These are phyloP conservation scores for Phytophthora melonis DNA, from an alignment of 352 stramenopile genomes.

Conservation along the genomic window DNA sequence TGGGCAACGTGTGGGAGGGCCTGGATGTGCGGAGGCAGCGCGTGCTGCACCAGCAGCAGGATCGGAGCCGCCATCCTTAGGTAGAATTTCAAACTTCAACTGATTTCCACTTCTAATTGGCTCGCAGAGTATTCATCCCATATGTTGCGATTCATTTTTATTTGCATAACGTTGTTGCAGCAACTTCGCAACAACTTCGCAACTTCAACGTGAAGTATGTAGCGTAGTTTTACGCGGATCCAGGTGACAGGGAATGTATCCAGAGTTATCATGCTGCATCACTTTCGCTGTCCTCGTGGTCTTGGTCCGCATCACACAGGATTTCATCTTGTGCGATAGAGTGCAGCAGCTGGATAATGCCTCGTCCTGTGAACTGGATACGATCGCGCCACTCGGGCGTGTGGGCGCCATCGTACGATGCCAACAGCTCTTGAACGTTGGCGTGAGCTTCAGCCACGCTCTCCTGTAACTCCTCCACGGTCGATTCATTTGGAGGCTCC, in stretches of 20 bases:
- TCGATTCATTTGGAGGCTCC: neutral
- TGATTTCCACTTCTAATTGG: no score
- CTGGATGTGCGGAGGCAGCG: neutral
- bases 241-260: no score
- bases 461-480: slow-evolving; percentile 13
- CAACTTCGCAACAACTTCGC: no score
- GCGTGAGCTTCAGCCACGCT: slow-evolving; percentile 18
- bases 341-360: slow-evolving; percentile 23
- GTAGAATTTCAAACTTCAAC: no score
- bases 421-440: slow-evolving; percentile 15
- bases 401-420: slow-evolving; percentile 14
- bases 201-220: no score
- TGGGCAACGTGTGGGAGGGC: no score
- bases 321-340: slow-evolving; percentile 19
- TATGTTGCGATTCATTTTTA: no score
- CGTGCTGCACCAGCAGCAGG: neutral
- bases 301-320: neutral
- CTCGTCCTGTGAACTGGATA: slow-evolving; percentile 19
- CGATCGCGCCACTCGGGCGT: slow-evolving; percentile 21
- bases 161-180: no score
- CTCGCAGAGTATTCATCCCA: no score
- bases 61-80: no score
- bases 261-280: no score
- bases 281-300: neutral
- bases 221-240: no score